These are phyloP conservation scores for Silene uniflora DNA, from an alignment of 148 eudicot species.

Conservation along the genomic window DNA sequence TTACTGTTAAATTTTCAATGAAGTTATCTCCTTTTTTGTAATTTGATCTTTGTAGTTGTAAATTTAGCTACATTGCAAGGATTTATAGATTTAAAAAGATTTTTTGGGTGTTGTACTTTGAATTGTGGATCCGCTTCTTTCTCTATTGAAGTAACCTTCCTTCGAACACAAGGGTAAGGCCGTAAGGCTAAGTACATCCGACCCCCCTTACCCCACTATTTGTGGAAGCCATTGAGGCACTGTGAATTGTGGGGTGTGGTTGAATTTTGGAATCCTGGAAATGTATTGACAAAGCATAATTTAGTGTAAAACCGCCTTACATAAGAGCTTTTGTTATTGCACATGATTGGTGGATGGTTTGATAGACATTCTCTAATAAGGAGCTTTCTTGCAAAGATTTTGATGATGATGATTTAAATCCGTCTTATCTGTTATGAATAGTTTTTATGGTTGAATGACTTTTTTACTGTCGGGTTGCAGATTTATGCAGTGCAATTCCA, in stretches of 20 bases:
- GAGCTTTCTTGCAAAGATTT: neutral
- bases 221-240: too few relatives aligned
- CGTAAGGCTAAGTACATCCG: too few relatives aligned
- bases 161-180: too few relatives aligned
- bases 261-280: neutral
- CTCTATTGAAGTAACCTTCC: too few relatives aligned
- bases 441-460: neutral
- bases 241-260: too few relatives aligned
- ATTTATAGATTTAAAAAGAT: neutral
- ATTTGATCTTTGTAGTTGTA: neutral
- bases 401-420: neutral
- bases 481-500: constrained; percentile 96
- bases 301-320: too few relatives aligned
- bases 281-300: neutral
- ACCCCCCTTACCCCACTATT: too few relatives aligned
- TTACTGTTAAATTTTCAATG: neutral
- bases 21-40: neutral
- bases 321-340: neutral
- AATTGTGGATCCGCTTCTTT: too few relatives aligned
- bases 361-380: neutral
- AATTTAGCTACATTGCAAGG: neutral
- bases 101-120: neutral
- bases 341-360: neutral
- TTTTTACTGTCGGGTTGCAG: constrained; percentile 39
- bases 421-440: neutral